Conservation (phyloP, 1,284 basidiomycete species). For the Cutaneotrichosporon mucoides region DNA sequence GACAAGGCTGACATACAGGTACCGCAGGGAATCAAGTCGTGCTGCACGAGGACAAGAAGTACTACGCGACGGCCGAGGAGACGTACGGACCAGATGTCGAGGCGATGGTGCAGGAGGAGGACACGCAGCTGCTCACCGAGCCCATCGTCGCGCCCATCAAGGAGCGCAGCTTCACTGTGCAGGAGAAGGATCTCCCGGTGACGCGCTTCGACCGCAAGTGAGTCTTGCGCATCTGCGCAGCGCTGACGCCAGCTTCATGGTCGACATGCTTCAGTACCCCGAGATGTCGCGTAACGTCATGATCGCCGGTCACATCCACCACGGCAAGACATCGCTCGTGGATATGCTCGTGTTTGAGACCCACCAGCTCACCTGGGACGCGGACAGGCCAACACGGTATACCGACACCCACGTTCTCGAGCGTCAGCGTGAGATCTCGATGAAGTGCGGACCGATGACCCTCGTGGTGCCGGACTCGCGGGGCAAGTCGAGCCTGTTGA, state of each 20-base stretch:
- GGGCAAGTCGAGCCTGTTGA: conserved; percentile 89
- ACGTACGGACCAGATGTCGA: conserved; percentile 94
- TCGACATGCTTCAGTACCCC: conserved; percentile 87
- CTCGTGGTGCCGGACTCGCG: conserved; percentile 79
- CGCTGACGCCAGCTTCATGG: conserved; percentile 64
- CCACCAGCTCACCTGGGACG: conserved; percentile 88
- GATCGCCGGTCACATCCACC: conserved; percentile 91
- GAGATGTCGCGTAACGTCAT: conserved; percentile 95
- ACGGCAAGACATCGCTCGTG: conserved; percentile 94
- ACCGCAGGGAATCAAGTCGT: conserved; percentile 68
- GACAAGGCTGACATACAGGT: conserved; percentile 16
- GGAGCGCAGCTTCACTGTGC: conserved; percentile 82
- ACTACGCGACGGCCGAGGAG: conserved; percentile 88
- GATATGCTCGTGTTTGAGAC: conserved; percentile 98
- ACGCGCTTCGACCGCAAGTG: conserved; percentile 91
- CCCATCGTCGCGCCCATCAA: conserved; percentile 96
- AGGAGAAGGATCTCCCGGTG: conserved; percentile 88
- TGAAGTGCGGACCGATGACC: conserved; percentile 96
- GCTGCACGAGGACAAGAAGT: conserved; percentile 96
- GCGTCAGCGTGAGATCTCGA: conserved; percentile 82
- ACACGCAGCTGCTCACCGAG: conserved; percentile 88
- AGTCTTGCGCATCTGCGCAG: conserved; percentile 38
- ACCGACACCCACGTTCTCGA: conserved; percentile 93
- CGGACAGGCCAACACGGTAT: conserved; percentile 84
- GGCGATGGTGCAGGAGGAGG: conserved; percentile 96